A percentile compares a stretch with the other conserved stretches of the same genome.
These are phyloP conservation scores for Sporothrix phasma DNA, from an alignment of 2,329 filamentous ascomycete species.

Conservation along the genomic window DNA sequence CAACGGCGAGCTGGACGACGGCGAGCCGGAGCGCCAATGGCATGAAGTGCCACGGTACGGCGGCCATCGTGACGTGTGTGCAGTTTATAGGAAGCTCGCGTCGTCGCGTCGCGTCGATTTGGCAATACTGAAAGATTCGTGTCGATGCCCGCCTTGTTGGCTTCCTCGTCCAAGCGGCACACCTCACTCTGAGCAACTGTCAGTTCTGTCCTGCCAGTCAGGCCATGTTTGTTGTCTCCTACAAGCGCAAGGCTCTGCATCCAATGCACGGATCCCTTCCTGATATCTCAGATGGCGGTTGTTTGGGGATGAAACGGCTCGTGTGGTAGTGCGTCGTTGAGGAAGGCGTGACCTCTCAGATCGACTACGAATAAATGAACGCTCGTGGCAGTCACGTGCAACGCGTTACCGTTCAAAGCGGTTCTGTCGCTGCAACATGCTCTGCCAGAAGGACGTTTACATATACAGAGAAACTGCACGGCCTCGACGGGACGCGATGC, in stretches of 20 bases:
- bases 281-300: not conserved
- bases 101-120: not conserved
- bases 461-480: too few relatives aligned
- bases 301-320: conserved; percentile 3
- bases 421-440: too few relatives aligned
- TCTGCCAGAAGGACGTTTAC: too few relatives aligned
- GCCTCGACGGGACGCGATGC: too few relatives aligned
- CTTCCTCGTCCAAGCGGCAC: not conserved
- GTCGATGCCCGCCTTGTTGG: not conserved
- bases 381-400: not conserved
- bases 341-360: too few relatives aligned
- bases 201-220: not conserved
- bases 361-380: too few relatives aligned
- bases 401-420: too few relatives aligned
- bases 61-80: not conserved
- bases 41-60: not conserved
- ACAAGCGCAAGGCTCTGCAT: not conserved
- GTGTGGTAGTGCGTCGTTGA: not conserved
- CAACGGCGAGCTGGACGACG: not conserved
- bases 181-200: not conserved
- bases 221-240: not conserved
- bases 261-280: conserved; percentile 3
- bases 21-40: not conserved
- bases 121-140: too few relatives aligned
- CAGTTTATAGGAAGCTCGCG: not conserved